These are phyloP conservation scores for Carex sylvatica DNA, from an alignment of 202 grass and related monocot genomes.

Conservation along the genomic window DNA sequence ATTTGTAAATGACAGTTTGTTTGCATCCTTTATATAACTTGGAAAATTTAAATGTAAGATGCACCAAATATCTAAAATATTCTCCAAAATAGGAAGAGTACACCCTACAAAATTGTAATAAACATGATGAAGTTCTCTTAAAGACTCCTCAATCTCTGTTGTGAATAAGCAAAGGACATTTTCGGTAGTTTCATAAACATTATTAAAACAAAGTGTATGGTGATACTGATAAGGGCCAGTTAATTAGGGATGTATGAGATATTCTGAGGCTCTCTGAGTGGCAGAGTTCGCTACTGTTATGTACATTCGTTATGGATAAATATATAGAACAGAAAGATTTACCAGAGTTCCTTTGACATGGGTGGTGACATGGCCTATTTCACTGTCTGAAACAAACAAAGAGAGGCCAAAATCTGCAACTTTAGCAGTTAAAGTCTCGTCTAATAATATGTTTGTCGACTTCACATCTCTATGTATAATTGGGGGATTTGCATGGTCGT, in stretches of 20 bases:
- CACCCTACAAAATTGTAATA: not conserved
- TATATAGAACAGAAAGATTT: slow-evolving; percentile 4
- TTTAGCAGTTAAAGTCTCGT: slow-evolving; percentile 65
- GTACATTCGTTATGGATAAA: not conserved
- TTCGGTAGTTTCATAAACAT: not conserved
- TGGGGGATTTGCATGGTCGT: slow-evolving; percentile 82
- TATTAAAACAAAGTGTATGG: not conserved
- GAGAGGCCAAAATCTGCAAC: slow-evolving; percentile 83
- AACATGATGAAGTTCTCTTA: not conserved
- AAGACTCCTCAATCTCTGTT: not conserved
- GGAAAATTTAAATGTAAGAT: not conserved
- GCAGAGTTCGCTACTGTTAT: not conserved
- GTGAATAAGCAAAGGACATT: not conserved
- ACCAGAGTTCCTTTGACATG: slow-evolving; percentile 77
- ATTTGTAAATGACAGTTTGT: not conserved
- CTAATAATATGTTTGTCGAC: slow-evolving; percentile 73
- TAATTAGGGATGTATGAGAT: not conserved
- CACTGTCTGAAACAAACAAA: slow-evolving; percentile 58
- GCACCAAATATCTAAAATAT: not conserved
- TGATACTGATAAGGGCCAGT: not conserved
- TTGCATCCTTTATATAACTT: not conserved
- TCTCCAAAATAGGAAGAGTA: too few species aligned
- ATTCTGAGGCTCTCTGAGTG: not conserved
- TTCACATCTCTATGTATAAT: slow-evolving; percentile 91
- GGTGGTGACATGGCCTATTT: slow-evolving; percentile 51